Base-by-base conservation (phyloP, 176 grass and related monocot species). In the Tuctoria greenei region DNA sequence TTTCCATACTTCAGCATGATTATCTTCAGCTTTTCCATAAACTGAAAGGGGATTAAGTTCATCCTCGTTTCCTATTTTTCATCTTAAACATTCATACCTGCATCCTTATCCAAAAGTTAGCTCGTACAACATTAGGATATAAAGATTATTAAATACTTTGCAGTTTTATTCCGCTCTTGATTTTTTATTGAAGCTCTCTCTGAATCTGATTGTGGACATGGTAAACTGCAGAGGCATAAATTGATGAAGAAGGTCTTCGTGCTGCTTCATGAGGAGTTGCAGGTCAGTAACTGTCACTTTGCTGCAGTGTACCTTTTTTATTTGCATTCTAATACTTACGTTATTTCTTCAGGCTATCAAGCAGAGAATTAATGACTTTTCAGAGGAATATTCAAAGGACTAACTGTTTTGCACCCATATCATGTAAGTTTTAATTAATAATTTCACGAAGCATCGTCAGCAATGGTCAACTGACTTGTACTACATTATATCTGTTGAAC, bases 161-260 rank as follows among this genome's bases (percentile, higher is more conserved):
- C 52, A 74, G 41, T 47, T 79, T 66, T 67, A 52, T 83, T 84
- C 56, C 39, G 65, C 57, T 74, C 34, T 47, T 64, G 13, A 31
- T 73, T 75, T 65, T 77, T 67, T 63, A 39, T 67, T 24, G 77
- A 49, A 67, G 46, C 15, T 55, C 23, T 67, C 20, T 38, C 12
- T 75, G 74, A 43, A 68, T 88, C 26, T 85, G 47, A 74, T 71
- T 67, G 69, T 81, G 49, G 57, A 64, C 56, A 61, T 83, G 9
- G 57, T 75, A 18, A 69, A 44, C 45, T 92, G 74, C 89, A 99
- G 96, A 92, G 83, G 70, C 85, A 99, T 81, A 88, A 84, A 68
- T 86, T 73, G 73, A 85, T 99, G 84, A 99, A 99, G 87, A 99
- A 90, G 74, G 80, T 99, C 23, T 95, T 99, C 51, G 7, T 88